Base-by-base conservation (phyloP, 495 filamentous ascomycete species). In the Collariella sp. region DNA sequence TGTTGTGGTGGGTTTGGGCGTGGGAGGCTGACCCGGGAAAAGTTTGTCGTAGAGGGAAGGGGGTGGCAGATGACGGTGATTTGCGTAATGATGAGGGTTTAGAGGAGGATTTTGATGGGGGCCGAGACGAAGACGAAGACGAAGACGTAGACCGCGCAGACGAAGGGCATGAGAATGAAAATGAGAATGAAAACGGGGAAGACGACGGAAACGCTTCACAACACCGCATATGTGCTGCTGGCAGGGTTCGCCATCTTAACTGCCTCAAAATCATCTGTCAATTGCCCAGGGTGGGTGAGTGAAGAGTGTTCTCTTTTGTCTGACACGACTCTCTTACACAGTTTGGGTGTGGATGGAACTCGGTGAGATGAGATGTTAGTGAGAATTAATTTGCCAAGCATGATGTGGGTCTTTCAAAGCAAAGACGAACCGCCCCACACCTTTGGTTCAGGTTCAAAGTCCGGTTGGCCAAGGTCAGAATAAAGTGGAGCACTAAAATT, bases 191-290 rank as follows among this genome's bases (percentile, higher is more conserved):
- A 18, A n/a, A 41, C 22, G 33, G 35, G n/a, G 56, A 55, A 4
- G 18, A 15, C 13, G 48, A 19, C 45, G 20, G 41, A 18, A 12
- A 45, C 9, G 41, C 15, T 33, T 45, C 35, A 29, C 45, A 45
- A 16, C 33, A 26, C 24, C 47, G 48, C 24, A 42, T 46, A 49
- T 52, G 46, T 31, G 46, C 18, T 12, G 42, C 23, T 19, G 49
- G 36, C 16, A 36, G 44, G 33, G 50, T 51, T 43, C 33, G 39
- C 20, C 47, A 11, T 15, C 11, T 43, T 31, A 56, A 35, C 20
- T 48, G 47, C 61, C 46, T 58, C 23, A 43, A 24, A 7, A 56
- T 47, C 58, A 63, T 60, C 41, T 43, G 49, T 20, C 26, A 23
- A 51, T n/a, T n/a, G n/a, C n/a, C n/a, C 2, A 19, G 22, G 24